Evolutionary conservation across 2,329 filamentous ascomycete species (phyloP).

Genomic region (Botryotinia convoluta): DNA sequence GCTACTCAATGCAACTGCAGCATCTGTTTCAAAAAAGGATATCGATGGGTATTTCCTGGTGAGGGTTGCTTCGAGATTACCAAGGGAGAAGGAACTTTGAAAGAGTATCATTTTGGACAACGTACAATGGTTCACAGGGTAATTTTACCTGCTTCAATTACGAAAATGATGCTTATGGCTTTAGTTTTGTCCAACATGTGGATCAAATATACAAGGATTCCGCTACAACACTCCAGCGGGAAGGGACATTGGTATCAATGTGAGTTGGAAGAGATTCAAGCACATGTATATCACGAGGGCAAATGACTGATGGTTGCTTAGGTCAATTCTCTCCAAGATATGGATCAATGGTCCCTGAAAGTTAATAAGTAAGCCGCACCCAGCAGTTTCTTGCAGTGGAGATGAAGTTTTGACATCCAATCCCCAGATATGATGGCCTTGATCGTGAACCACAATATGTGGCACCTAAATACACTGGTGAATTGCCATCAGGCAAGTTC

Average conservation of each 20-base stretch:
- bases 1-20: conserved; percentile 64
- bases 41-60: conserved; percentile 41
- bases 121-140: conserved; percentile 45
- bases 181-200: conserved; percentile 54
- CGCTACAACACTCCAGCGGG: conserved; percentile 35
- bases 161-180: neutral
- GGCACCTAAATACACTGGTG: conserved; percentile 20
- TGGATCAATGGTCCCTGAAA: conserved; percentile 26
- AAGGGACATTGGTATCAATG: conserved; percentile 45
- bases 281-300: neutral
- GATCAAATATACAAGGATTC: conserved; percentile 43
- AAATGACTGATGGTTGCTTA: conserved; percentile 6
- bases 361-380: conserved; percentile 19
- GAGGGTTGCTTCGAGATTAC: conserved; percentile 44
- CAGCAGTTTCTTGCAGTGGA: too few relatives aligned
- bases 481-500: conserved; percentile 22
- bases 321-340: conserved; percentile 25
- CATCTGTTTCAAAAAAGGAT: conserved; percentile 55
- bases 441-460: conserved; percentile 25
- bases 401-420: neutral
- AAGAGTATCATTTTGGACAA: conserved; percentile 46
- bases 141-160: neutral
- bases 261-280: conserved; percentile 29
- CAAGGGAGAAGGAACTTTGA: conserved; percentile 46
- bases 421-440: conserved; percentile 25